A percentile compares a stretch with the other conserved stretches of the same genome.
Evolutionary conservation across 345 rosid species (phyloP).

Genomic region (Sonneratia caseolaris): DNA sequence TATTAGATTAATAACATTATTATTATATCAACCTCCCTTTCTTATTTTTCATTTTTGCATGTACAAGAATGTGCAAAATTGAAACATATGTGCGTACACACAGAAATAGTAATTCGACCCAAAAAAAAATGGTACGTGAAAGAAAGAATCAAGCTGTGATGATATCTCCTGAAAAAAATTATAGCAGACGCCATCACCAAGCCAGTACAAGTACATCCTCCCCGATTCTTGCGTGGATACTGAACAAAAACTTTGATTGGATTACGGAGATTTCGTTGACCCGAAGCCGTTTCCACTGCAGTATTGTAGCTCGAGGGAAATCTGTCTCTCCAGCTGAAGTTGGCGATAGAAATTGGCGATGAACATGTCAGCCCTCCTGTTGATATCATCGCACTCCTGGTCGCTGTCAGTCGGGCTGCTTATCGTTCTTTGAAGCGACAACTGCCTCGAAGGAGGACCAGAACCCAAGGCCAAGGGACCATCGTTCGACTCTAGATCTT

Average conservation of each 20-base stretch:
- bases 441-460: slow-evolving; percentile 15
- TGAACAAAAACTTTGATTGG: not conserved
- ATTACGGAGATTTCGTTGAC: slow-evolving; percentile 4
- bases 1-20: no score
- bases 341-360: slow-evolving; percentile 68
- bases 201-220: not conserved
- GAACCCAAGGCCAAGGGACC: slow-evolving; percentile 6
- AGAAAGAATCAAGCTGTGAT: not conserved
- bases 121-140: not conserved
- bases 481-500: not conserved
- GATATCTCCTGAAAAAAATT: not conserved
- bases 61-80: no score
- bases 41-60: no score
- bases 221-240: not conserved
- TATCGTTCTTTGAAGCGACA: slow-evolving; percentile 30
- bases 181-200: not conserved
- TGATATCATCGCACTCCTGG: slow-evolving; percentile 54
- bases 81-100: no score
- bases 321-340: slow-evolving; percentile 74
- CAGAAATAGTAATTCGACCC: not conserved
- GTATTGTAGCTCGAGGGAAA: slow-evolving; percentile 57
- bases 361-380: slow-evolving; percentile 61
- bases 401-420: slow-evolving; percentile 26
- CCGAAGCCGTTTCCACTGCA: slow-evolving; percentile 27
- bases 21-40: no score